Conservation (phyloP, 164 flowering plant species). For the Tinospora cordifolia region DNA sequence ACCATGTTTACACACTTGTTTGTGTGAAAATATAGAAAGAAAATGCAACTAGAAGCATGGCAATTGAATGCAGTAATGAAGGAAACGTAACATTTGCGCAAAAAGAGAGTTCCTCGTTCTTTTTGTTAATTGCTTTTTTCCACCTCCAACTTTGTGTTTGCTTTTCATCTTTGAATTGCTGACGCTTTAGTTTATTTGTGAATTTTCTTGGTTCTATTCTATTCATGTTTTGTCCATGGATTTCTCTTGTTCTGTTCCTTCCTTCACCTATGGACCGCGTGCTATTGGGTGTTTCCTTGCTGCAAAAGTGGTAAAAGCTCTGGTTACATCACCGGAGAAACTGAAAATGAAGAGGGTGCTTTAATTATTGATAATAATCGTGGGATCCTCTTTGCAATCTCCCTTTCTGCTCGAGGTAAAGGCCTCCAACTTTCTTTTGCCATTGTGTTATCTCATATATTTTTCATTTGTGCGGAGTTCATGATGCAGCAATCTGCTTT, state of each 20-base stretch:
- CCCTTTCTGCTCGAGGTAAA: conserved; percentile 33
- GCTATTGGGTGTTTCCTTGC: not conserved
- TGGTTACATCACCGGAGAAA: conserved; percentile 4
- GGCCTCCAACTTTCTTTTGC: not conserved
- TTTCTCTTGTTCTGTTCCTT: not conserved
- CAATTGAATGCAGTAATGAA: not conserved
- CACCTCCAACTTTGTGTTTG: not conserved
- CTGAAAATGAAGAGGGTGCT: conserved; percentile 14
- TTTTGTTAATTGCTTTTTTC: not conserved
- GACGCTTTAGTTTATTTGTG: not conserved
- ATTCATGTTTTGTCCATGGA: not conserved
- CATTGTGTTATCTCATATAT: not conserved
- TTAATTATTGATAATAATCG: conserved; percentile 11
- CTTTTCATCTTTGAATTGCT: not conserved
- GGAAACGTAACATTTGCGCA: not conserved
- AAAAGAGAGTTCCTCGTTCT: not conserved
- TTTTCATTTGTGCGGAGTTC: not conserved
- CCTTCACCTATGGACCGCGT: not conserved
- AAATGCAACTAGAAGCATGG: not conserved
- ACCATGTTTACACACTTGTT: not conserved
- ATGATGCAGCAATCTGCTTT: not conserved
- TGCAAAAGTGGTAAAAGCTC: conserved; percentile 7
- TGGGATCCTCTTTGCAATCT: conserved; percentile 10
- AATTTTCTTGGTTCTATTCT: not conserved
- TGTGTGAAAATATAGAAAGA: not conserved